Percentiles rank a stretch among this genome's conserved stretches.
These are phyloP conservation scores for Anthostomella pinea DNA, from an alignment of 2,329 filamentous ascomycete genomes.

Conservation along the genomic window DNA sequence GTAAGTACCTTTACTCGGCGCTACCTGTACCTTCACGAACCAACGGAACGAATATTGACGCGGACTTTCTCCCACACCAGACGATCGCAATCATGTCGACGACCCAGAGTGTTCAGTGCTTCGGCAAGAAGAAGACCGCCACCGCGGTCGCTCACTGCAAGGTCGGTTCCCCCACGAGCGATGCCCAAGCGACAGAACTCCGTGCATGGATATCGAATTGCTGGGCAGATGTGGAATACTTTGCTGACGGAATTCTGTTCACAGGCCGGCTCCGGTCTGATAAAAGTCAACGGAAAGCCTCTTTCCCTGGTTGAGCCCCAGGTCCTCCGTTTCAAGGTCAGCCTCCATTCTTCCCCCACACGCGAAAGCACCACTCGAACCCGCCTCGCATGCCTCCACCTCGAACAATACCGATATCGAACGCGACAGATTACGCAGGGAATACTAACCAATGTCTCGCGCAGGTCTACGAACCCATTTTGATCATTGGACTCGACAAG, in stretches of 20 bases:
- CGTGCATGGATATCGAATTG: conserved; percentile 18
- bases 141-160: conserved; percentile 91
- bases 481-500: conserved; percentile 96
- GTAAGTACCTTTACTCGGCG: conserved; percentile 25
- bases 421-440: too few relatives aligned
- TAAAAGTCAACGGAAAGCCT: conserved; percentile 99
- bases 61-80: too few relatives aligned
- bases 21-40: conserved; percentile 22
- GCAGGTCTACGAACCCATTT: conserved; percentile 95
- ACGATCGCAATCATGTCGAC: conserved; percentile 76
- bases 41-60: too few relatives aligned
- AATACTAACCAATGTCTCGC: conserved; percentile 1
- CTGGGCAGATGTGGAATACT: conserved; percentile 15
- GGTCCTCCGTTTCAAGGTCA: conserved; percentile 97
- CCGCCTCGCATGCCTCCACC: conserved; percentile 1
- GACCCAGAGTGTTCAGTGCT: conserved; percentile 90
- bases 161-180: conserved; percentile 48
- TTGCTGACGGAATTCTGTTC: conserved; percentile 16
- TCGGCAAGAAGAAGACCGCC: conserved; percentile 97
- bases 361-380: conserved; percentile 13
- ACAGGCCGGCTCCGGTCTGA: conserved; percentile 59
- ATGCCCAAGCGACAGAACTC: conserved; percentile 9
- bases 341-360: too few relatives aligned
- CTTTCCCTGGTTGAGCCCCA: conserved; percentile 92
- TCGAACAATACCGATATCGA: not conserved